Conservation (phyloP, 345 rosid species). For the Anacardium occidentale region DNA sequence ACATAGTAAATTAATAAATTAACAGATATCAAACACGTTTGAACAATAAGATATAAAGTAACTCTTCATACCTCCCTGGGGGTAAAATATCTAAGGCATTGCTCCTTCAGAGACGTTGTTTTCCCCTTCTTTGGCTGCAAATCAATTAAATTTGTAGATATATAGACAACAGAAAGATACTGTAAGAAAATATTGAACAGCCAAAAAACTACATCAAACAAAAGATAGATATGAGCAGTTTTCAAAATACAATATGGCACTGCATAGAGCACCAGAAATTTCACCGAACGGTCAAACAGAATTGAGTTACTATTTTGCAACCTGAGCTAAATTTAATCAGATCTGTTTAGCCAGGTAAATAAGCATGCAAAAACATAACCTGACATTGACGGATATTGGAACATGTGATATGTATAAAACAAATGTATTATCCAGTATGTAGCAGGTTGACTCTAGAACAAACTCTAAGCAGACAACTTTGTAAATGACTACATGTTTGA, state of each 20-base stretch:
- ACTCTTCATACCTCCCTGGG: constrained; percentile 67
- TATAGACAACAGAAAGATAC: neutral
- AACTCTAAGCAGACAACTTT: neutral
- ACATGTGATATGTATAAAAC: neutral
- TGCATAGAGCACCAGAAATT: constrained; percentile 9
- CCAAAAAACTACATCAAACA: neutral
- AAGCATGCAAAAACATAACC: neutral
- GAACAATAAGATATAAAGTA: constrained; percentile 1
- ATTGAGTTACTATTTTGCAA: neutral
- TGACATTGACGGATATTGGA: neutral
- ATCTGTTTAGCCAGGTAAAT: neutral
- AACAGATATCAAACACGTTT: constrained; percentile 1
- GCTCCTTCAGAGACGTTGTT: constrained; percentile 59
- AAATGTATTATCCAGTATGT: neutral
- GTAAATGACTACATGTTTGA: neutral
- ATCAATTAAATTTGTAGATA: constrained; percentile 15
- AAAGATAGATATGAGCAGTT: neutral
- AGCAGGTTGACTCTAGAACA: neutral
- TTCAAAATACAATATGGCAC: neutral
- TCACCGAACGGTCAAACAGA: neutral
- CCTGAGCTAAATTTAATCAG: constrained; percentile 6
- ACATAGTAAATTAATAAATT: constrained; percentile 5
- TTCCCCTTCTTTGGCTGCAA: constrained; percentile 70
- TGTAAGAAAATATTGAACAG: neutral
- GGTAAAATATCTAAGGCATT: constrained; percentile 82